Conservation (phyloP, 495 filamentous ascomycete species). For the Aspergillus leporis region DNA sequence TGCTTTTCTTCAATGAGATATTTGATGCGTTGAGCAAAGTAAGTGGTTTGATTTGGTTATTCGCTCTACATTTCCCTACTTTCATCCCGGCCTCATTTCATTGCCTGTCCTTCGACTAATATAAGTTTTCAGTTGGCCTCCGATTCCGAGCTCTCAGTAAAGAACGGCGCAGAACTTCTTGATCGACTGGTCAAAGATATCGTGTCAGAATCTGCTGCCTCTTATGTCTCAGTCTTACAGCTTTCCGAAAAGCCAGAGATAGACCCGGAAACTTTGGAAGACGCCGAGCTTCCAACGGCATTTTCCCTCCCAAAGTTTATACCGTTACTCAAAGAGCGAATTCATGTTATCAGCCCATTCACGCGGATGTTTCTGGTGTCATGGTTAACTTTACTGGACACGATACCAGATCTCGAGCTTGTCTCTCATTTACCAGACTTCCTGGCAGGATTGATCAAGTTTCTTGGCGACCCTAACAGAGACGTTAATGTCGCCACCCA, state of each 20-base stretch:
- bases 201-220: constrained; percentile 92
- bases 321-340: constrained; percentile 87
- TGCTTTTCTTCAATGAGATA: constrained; percentile 96
- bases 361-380: constrained; percentile 93
- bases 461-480: constrained; percentile 84
- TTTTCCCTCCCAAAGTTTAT: constrained; percentile 93
- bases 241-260: constrained; percentile 41
- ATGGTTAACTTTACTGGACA: constrained; percentile 94
- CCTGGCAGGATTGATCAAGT: constrained; percentile 84
- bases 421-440: constrained; percentile 92
- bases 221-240: constrained; percentile 88
- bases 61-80: background rate
- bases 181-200: constrained; percentile 98
- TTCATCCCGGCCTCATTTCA: background rate
- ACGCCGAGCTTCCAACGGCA: constrained; percentile 71
- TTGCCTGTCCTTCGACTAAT: constrained; percentile 7
- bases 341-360: constrained; percentile 90
- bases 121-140: constrained; percentile 71
- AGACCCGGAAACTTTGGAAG: constrained; percentile 50
- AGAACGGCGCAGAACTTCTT: constrained; percentile 95
- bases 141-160: constrained; percentile 94
- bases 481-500: constrained; percentile 95
- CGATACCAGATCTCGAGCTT: constrained; percentile 94
- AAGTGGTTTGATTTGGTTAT: constrained; percentile 16
- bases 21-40: constrained; percentile 98